Evolutionary conservation across 2,329 filamentous ascomycete genomes (phyloP).

Genomic region (Fusarium acutatum): DNA sequence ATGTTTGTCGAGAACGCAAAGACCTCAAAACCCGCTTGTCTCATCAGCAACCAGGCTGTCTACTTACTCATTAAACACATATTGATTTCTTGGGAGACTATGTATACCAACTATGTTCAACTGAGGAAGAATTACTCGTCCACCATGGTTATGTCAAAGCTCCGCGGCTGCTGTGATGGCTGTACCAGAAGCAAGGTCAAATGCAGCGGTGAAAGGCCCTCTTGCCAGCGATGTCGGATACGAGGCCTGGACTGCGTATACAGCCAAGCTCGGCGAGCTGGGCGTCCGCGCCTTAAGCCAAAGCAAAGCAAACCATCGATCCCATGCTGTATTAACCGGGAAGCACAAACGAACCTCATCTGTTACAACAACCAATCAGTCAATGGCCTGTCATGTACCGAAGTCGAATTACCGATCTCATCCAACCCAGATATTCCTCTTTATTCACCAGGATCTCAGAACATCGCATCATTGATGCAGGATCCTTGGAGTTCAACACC

Average conservation of each 20-base stretch:
- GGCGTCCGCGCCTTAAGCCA: not conserved
- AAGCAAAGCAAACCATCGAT: not conserved
- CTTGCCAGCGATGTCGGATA: not conserved
- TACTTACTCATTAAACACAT: not conserved
- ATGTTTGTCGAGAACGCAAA: not conserved
- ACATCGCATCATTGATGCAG: rapidly evolving
- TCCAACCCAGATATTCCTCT: not conserved
- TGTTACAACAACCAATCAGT: rapidly evolving
- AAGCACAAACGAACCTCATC: rapidly evolving
- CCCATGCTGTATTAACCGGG: not conserved
- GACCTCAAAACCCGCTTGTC: not conserved
- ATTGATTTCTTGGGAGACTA: rapidly evolving
- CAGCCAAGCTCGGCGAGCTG: not conserved
- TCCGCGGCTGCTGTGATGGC: not conserved
- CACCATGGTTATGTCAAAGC: rapidly evolving
- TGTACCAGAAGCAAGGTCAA: not conserved
- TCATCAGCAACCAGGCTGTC: not conserved
- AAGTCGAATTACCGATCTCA: rapidly evolving
- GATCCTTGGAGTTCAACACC: not conserved
- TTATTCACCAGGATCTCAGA: rapidly evolving
- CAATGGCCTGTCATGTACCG: no score
- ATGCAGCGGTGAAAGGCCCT: not conserved
- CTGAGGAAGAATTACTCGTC: not conserved
- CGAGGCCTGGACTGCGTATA: not conserved
- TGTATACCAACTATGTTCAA: no score